Evolutionary conservation across 768 basidiomycete species (phyloP), one percentile per base, ranked within the genome.

Genomic region (Phaeotremella fagi): DNA sequence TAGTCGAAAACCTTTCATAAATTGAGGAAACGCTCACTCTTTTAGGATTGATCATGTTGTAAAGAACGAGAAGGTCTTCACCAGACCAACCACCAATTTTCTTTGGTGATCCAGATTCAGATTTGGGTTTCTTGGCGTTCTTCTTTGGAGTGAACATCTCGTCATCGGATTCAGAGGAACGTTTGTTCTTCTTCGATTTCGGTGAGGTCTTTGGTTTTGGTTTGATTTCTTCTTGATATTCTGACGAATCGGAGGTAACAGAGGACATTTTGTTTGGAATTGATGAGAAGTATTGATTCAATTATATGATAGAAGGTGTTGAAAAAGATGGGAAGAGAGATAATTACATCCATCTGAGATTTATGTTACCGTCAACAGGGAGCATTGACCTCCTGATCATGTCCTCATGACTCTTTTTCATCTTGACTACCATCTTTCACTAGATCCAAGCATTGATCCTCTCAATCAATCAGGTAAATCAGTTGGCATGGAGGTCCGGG

Each of bases 41-140:
- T 35, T 63, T 63, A 5, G 61, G 61, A 48, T 55, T 57, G 58
- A 63, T 54, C 45, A 60, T 60, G 4, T n/a, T 33, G 29, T 63
- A 63, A 11, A 63, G 48, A 28, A 45, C 27, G 44, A 51, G 50
- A 12, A 63, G 35, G 42, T 63, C 61, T 27, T 63, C 61, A 15
- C 58, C 58, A 25, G 29, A 46, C 61, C 61, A 63, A 15, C 51
- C 27, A 11, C 58, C 61, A 37, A 54, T 58, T 38, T 60, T 60
- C 55, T 57, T 63, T 3, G 25, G 43, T 23, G 24, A 6, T 6
- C 12, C 7, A 41, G 38, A 6, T 20, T 6, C 22, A 22, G 12
- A 12, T 20, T 42, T 45, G n/a, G 45, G 16, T 3, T 15, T 2
- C 12, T 37, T 28, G 23, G 37, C 42, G 4, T 37, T 36, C 33